These are phyloP conservation scores for Leccinum pachyderme DNA, from an alignment of 1,284 basidiomycete genomes.

Conservation along the genomic window DNA sequence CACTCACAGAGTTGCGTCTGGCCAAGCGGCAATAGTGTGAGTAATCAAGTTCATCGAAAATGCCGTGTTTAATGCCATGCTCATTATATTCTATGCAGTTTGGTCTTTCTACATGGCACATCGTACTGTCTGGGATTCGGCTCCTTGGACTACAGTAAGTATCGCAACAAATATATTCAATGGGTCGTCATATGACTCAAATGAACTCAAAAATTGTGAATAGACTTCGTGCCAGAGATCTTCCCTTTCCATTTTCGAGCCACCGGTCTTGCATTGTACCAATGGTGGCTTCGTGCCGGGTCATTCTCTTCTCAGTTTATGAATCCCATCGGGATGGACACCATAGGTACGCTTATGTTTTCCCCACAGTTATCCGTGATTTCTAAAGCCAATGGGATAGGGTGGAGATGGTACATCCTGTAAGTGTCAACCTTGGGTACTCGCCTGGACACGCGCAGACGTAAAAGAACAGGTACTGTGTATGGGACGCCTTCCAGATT, in stretches of 20 bases:
- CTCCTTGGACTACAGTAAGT: too few relatives aligned
- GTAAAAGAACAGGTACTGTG: too few relatives aligned
- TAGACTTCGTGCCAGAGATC: conserved; percentile 24
- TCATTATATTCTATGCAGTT: too few relatives aligned
- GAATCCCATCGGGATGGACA: conserved; percentile 18
- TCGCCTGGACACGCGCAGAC: too few relatives aligned
- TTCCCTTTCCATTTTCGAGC: conserved; percentile 25
- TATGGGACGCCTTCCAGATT: too few relatives aligned
- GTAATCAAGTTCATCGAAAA: neutral
- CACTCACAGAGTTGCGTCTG: neutral
- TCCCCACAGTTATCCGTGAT: too few relatives aligned
- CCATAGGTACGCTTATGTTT: conserved; percentile 6
- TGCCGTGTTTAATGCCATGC: neutral
- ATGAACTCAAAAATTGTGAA: neutral
- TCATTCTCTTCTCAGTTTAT: conserved; percentile 12
- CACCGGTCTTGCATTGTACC: conserved; percentile 15
- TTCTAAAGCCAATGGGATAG: neutral
- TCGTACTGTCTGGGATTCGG: too few relatives aligned
- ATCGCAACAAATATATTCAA: too few relatives aligned
- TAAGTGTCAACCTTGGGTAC: too few relatives aligned
- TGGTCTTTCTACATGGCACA: too few relatives aligned
- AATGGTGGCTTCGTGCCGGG: conserved; percentile 12
- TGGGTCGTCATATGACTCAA: too few relatives aligned
- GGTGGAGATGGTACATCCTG: too few relatives aligned
- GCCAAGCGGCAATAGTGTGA: neutral